These are phyloP conservation scores for Fallopia convolvulus DNA, from an alignment of 148 eudicot species.

Conservation along the genomic window DNA sequence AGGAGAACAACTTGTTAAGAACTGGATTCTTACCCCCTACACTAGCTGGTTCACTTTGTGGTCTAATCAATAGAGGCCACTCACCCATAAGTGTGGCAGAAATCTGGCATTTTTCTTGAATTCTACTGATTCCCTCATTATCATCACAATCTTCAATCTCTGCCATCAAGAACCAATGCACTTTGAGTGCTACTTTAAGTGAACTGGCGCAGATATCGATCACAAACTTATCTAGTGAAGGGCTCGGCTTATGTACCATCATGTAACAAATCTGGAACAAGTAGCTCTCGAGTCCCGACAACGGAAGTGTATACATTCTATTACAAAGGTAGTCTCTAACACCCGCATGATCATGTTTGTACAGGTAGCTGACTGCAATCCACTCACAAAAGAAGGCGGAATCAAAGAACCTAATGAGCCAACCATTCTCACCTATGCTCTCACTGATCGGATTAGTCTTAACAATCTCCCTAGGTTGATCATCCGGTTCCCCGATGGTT, in stretches of 20 bases:
- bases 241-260: constrained; percentile 96
- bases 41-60: constrained; percentile 41
- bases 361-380: constrained; percentile 97
- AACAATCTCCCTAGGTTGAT: constrained; percentile 81
- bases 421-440: constrained; percentile 71
- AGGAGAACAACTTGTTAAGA: constrained; percentile 66
- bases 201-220: constrained; percentile 79
- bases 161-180: constrained; percentile 96
- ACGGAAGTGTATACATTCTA: constrained; percentile 91
- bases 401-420: constrained; percentile 95
- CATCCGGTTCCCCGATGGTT: constrained; percentile 56
- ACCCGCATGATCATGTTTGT: constrained; percentile 90
- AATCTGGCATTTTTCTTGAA: constrained; percentile 93
- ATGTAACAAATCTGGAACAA: constrained; percentile 90
- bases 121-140: constrained; percentile 86
- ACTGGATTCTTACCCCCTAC: constrained; percentile 67
- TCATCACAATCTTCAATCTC: constrained; percentile 96
- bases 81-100: constrained; percentile 94
- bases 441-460: constrained; percentile 66
- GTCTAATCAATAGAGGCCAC: constrained; percentile 82
- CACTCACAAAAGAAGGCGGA: constrained; percentile 96
- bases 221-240: constrained; percentile 88
- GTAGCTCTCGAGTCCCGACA: constrained; percentile 87
- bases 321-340: constrained; percentile 91
- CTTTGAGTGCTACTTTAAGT: constrained; percentile 77